These are phyloP conservation scores for Lanzia echinophila DNA, from an alignment of 2,329 filamentous ascomycete species.

Conservation along the genomic window DNA sequence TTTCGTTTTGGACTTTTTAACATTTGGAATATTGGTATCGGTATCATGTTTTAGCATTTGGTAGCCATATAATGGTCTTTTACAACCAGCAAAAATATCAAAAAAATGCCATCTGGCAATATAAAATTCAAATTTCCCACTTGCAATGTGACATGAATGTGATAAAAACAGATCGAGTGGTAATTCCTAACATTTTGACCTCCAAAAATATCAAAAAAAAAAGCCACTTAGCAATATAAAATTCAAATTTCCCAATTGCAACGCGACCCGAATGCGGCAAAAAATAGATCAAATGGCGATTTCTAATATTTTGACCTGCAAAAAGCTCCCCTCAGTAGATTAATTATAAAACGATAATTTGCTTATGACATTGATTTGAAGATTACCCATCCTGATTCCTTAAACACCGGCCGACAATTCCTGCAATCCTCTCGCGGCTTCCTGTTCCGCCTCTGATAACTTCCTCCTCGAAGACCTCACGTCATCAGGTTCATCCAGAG, in stretches of 20 bases:
- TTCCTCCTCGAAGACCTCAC: conserved; percentile 3
- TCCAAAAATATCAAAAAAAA: no score
- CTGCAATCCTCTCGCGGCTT: conserved; percentile 7
- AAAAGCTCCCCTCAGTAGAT: no score
- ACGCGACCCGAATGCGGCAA: no score
- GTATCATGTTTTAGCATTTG: background rate
- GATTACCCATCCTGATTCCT: background rate
- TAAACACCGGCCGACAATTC: conserved; percentile 9
- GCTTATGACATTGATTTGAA: no score
- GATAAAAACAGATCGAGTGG: no score
- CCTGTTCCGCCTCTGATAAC: conserved; percentile 9
- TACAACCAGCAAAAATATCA: conserved; percentile 14
- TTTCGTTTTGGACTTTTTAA: background rate
- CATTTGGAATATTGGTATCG: background rate
- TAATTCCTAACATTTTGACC: no score
- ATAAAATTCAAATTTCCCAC: background rate
- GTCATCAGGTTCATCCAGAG: conserved; percentile 3
- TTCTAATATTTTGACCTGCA: no score
- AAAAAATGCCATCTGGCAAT: conserved; percentile 24
- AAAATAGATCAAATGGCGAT: no score
- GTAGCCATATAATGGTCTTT: conserved; percentile 8
- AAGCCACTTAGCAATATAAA: conserved; percentile 12
- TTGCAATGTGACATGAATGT: no score
- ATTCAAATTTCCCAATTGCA: no score
- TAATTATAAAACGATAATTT: no score